Conservation (phyloP, 1,284 basidiomycete species). For the Phenoliferia sp. region DNA sequence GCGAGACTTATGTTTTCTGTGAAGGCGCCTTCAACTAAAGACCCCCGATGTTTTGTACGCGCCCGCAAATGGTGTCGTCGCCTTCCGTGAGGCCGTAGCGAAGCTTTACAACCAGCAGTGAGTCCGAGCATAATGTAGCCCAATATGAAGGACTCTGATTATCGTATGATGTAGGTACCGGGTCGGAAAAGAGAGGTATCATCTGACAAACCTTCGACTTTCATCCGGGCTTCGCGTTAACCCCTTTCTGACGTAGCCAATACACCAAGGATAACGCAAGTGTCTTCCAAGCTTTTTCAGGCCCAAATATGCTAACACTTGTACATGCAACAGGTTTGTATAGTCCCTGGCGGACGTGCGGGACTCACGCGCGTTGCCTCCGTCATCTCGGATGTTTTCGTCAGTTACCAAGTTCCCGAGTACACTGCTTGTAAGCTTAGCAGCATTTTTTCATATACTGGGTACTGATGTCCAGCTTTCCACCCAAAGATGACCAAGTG, state of each 20-base stretch:
- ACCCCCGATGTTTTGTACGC: conserved; percentile 60
- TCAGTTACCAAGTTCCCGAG: conserved; percentile 68
- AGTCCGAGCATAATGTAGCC: neutral
- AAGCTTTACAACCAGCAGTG: conserved; percentile 78
- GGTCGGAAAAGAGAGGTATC: conserved; percentile 59
- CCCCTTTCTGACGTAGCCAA: neutral
- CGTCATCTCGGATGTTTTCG: conserved; percentile 58
- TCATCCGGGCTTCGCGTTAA: too few relatives aligned
- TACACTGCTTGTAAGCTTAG: conserved; percentile 54
- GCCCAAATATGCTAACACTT: conserved; percentile 2
- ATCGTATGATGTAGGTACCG: too few relatives aligned
- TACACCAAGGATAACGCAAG: conserved; percentile 79
- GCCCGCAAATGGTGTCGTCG: conserved; percentile 81
- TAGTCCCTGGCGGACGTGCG: conserved; percentile 57
- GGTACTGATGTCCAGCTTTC: neutral
- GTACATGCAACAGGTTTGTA: too few relatives aligned
- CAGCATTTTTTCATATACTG: neutral
- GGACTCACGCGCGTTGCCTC: conserved; percentile 86
- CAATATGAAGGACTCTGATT: too few relatives aligned
- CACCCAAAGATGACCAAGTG: conserved; percentile 8
- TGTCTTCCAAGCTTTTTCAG: conserved; percentile 37
- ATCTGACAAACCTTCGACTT: too few relatives aligned
- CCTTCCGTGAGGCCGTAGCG: conserved; percentile 65
- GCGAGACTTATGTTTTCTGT: neutral
- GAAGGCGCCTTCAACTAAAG: conserved; percentile 28